Evolutionary conservation across 441 rosid genomes (phyloP).

Genomic region (Omphalea diandra): DNA sequence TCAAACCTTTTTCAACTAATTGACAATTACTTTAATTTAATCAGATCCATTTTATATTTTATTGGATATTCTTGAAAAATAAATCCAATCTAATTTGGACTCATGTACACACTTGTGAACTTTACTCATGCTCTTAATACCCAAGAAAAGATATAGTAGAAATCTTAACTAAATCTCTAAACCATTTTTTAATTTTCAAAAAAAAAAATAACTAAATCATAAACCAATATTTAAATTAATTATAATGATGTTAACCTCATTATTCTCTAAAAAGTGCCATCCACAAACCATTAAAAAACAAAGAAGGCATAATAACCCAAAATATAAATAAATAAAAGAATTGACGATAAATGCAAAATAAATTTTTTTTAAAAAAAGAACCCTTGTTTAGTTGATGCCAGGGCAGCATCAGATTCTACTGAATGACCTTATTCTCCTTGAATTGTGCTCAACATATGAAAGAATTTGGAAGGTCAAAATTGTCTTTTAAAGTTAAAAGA

Average conservation of each 20-base stretch:
- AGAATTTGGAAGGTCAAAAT: constrained; percentile 2
- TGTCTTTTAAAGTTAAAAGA: constrained; percentile 15
- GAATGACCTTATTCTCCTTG: constrained; percentile 22
- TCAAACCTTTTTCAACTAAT: not conserved
- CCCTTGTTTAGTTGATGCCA: constrained; percentile 29
- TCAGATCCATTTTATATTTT: not conserved
- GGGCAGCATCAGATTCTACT: constrained; percentile 17
- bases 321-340: not conserved
- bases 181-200: not conserved
- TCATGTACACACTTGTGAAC: constrained; percentile 18
- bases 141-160: not conserved
- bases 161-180: not conserved
- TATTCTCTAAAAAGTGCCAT: constrained; percentile 1
- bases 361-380: not conserved
- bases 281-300: not conserved
- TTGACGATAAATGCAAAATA: not conserved
- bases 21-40: not conserved
- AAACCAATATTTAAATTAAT: not conserved
- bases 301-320: not conserved
- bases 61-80: not conserved
- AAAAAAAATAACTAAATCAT: not conserved
- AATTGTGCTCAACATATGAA: not conserved
- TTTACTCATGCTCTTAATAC: not conserved
- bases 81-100: not conserved
- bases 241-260: not conserved